Conservation (phyloP, 495 filamentous ascomycete genomes). For the Neurospora sp. region DNA sequence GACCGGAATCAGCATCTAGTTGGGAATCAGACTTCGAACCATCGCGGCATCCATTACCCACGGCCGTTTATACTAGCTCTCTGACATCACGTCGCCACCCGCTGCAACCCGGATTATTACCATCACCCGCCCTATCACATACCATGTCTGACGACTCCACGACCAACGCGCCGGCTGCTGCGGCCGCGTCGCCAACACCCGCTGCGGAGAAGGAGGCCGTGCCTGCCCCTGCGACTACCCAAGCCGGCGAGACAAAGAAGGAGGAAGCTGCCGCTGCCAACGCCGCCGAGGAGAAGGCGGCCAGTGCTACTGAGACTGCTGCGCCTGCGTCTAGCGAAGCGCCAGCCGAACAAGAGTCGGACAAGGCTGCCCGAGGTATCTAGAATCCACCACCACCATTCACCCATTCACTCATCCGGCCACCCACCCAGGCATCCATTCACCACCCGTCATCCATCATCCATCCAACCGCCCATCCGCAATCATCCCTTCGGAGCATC, state of each 20-base stretch:
- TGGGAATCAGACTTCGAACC: neutral
- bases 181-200: constrained; percentile 6
- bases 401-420: neutral
- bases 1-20: neutral
- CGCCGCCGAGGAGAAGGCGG: constrained; percentile 1
- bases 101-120: neutral
- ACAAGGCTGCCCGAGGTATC: constrained; percentile 14
- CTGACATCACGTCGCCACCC: constrained; percentile 20
- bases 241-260: constrained; percentile 6
- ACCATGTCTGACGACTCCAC: constrained; percentile 15
- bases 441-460: neutral
- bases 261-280: constrained; percentile 7
- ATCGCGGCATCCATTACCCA: constrained; percentile 13
- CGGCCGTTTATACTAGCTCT: constrained; percentile 1
- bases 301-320: constrained; percentile 1
- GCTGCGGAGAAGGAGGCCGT: constrained; percentile 7
- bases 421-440: neutral
- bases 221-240: constrained; percentile 9
- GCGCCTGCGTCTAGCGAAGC: constrained; percentile 9
- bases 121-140: neutral
- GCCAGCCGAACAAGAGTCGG: constrained; percentile 6
- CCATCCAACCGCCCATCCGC: neutral
- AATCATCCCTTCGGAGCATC: neutral
- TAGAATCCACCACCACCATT: neutral
- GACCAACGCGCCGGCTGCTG: constrained; percentile 6